Evolutionary conservation across 768 basidiomycete genomes (phyloP).

Genomic region (Naematelia aurantialba): DNA sequence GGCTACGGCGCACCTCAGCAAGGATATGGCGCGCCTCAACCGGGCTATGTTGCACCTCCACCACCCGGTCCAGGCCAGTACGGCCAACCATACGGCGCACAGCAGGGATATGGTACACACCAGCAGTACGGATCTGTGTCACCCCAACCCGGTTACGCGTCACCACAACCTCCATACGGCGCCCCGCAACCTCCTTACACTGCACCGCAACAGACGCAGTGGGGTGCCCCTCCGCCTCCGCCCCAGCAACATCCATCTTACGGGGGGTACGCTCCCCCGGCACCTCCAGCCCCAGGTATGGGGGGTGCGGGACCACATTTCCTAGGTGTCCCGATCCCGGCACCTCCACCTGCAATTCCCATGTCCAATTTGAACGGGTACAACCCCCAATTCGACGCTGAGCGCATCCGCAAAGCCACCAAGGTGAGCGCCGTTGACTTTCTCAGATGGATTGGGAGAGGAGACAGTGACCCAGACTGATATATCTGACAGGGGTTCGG

Average conservation of each 20-base stretch:
- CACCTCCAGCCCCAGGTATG: slow-evolving; percentile 12
- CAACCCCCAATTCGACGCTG: slow-evolving; percentile 47
- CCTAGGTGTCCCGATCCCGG: slow-evolving; percentile 41
- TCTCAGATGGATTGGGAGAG: not conserved
- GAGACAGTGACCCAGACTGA: too few relatives aligned
- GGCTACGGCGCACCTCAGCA: slow-evolving; percentile 17
- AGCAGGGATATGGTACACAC: slow-evolving; percentile 16
- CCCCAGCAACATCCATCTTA: slow-evolving; percentile 18
- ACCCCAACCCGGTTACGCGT: slow-evolving; percentile 19
- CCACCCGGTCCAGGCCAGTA: slow-evolving; percentile 2
- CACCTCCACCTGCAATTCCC: slow-evolving; percentile 46
- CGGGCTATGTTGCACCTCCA: slow-evolving; percentile 12
- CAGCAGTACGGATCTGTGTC: slow-evolving; percentile 20
- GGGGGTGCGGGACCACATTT: slow-evolving; percentile 23
- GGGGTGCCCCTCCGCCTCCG: slow-evolving; percentile 7
- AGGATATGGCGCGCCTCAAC: slow-evolving; percentile 12
- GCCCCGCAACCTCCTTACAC: slow-evolving; percentile 11
- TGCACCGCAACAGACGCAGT: slow-evolving; percentile 9
- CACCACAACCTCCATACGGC: slow-evolving; percentile 20
- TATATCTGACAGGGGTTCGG: slow-evolving; percentile 40
- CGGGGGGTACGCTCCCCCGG: slow-evolving; percentile 19
- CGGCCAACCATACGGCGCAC: slow-evolving; percentile 8
- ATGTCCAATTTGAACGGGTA: slow-evolving; percentile 38
- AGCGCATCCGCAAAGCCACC: slow-evolving; percentile 50
- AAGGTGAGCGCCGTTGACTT: slow-evolving; percentile 39